Evolutionary conservation across 2,329 filamentous ascomycete species (phyloP).

Genomic region (Ilyonectria sp.): DNA sequence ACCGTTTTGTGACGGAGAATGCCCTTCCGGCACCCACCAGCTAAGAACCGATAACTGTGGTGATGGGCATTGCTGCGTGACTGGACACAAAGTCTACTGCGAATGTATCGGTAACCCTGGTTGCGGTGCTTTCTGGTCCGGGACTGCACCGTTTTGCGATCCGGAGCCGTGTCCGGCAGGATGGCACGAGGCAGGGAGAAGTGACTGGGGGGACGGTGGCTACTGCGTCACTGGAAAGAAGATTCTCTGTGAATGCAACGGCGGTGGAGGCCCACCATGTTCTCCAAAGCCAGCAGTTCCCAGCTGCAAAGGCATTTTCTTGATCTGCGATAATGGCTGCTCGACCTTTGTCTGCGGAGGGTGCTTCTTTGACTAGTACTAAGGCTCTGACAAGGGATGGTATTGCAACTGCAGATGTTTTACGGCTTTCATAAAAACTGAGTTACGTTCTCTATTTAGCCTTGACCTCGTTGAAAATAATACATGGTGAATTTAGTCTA

Average conservation of each 20-base stretch:
- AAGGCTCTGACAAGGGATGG: not conserved
- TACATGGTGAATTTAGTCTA: too few relatives aligned
- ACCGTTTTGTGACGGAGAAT: too few relatives aligned
- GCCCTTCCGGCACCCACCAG: too few relatives aligned
- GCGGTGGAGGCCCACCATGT: not conserved
- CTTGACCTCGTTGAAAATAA: not conserved
- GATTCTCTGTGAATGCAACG: conserved; percentile 2
- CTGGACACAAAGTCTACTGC: too few relatives aligned
- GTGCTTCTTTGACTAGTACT: not conserved
- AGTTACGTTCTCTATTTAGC: not conserved
- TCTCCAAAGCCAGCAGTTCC: not conserved
- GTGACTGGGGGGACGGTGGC: conserved; percentile 8
- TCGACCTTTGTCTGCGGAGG: not conserved
- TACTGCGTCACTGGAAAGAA: conserved; percentile 12
- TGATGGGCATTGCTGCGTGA: too few relatives aligned
- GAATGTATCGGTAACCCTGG: too few relatives aligned
- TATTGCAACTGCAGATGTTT: not conserved
- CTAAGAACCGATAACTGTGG: too few relatives aligned
- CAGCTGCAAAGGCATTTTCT: conserved; percentile 1
- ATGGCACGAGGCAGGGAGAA: too few relatives aligned
- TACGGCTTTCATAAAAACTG: not conserved
- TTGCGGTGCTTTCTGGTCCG: too few relatives aligned
- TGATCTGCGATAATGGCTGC: conserved; percentile 5
- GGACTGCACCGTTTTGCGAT: too few relatives aligned
- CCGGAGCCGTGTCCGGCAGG: too few relatives aligned